phyloP scores from a whole-genome alignment of 2,329 filamentous ascomycete species.

The Monilinia laxa region DNA sequence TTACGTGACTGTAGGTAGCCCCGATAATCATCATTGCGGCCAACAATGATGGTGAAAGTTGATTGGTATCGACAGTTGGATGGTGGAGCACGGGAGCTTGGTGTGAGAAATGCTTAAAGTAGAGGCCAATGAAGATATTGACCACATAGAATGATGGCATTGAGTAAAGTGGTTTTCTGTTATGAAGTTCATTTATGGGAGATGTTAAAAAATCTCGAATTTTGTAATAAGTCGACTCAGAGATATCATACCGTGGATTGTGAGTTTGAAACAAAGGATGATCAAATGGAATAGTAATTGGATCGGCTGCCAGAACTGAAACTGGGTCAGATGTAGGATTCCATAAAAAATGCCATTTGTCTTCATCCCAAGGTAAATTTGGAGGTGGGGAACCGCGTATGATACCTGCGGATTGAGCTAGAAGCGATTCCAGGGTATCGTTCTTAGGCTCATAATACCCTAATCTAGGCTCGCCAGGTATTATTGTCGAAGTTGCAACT shows the following conservation, averaged over 20 bases:
- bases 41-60: slow-evolving; percentile 33
- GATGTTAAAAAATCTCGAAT: slow-evolving; percentile 13
- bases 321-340: slow-evolving; percentile 26
- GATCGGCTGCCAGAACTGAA: slow-evolving; percentile 26
- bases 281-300: slow-evolving; percentile 27
- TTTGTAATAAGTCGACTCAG: slow-evolving; percentile 26
- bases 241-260: slow-evolving; percentile 32
- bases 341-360: slow-evolving; percentile 35
- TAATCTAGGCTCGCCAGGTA: neutral
- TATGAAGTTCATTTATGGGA: slow-evolving; percentile 4
- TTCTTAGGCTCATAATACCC: slow-evolving; percentile 6
- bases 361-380: slow-evolving; percentile 30
- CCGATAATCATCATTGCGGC: slow-evolving; percentile 34
- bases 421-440: neutral
- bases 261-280: slow-evolving; percentile 30
- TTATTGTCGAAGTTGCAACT: neutral
- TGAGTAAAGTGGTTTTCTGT: slow-evolving; percentile 22
- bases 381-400: slow-evolving; percentile 27
- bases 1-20: slow-evolving; percentile 32
- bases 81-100: slow-evolving; percentile 36
- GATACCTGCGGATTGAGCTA: slow-evolving; percentile 15
- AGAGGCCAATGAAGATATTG: slow-evolving; percentile 35
- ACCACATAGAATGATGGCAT: slow-evolving; percentile 31
- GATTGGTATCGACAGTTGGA: slow-evolving; percentile 33
- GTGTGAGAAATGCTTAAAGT: slow-evolving; percentile 34